Base-by-base conservation (phyloP, 345 rosid genomes). In the Turritis glabra region DNA sequence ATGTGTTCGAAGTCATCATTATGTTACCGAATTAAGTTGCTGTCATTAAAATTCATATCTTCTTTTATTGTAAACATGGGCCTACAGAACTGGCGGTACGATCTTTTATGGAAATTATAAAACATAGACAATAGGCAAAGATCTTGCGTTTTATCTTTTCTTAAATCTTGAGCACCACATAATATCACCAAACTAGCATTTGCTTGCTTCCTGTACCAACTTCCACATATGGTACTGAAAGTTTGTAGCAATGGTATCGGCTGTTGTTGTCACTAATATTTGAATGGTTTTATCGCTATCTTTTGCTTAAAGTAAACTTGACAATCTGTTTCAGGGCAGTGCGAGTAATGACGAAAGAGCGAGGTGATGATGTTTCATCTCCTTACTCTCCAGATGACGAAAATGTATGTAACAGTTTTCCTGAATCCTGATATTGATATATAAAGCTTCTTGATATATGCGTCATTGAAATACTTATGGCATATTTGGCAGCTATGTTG, bases 301-400 rank as follows among this genome's bases (percentile, higher is more conserved):
- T 30, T 21, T 50, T 15, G 19, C 37, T 50, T 32, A 5, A 25
- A 18, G 21, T 40, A 29, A 21, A 58, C 51, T 80, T 58, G 27
- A 62, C 23, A 21, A 50, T 23, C 33, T 56, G 26, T 69, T 84
- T 70, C 88, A 89, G 98, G 95, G 90, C 87, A 76, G 86, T 87
- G 25, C 80, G 85, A 68, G 87, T 84, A 63, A 84, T 87, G 82
- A 89, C 86, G 74, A 82, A 65, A 64, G 93, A 84, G 68, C 86
- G 15, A 26, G 78, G 73, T 53, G 83, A 79, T 60, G 87, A 82
- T 71, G 71, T 74, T 72, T 63, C 86, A 22, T 78, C 74, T 72
- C 19, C 82, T 38, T 14, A 13, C 73, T 60, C 83, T 71, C 69
- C 78, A 73, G 75, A 77, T 63, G 86, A 79, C 55, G 72, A 80